Evolutionary conservation across 2,329 filamentous ascomycete species (phyloP), one percentile per base, ranked within the genome.

Genomic region (Trichoderma harzianum): DNA sequence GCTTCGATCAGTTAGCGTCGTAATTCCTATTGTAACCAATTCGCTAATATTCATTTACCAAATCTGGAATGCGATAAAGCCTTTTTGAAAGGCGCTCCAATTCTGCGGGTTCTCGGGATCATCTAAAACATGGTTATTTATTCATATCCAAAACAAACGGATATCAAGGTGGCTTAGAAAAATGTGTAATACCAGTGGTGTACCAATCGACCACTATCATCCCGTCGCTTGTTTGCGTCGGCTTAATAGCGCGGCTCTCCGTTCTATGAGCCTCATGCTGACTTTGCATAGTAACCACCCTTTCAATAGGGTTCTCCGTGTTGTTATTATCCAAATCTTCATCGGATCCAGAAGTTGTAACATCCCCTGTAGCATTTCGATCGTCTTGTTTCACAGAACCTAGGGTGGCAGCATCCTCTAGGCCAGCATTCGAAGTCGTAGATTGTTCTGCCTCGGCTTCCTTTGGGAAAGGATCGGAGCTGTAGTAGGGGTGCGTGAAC

Each of bases 161-260:
- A n/a, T n/a, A 47, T 1, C n/a, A 21, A 3, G n/a, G 0, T 24
- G n/a, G 0, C 5, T 3, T 2, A 24, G 11, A n/a, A 24, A 24
- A 7, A 3, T 5, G 5, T 14, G 21, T 7, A 3, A 53, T 53
- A 53, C 47, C 47, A 53, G 47, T 53, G 2, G 47, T 53, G 11
- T 53, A 53, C 47, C 47, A 53, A 3, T 53, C 47, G 21, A 53
- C 47, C 1, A 53, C n/a, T 14, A 53, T 53, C 11, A 24, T 53
- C 5, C 47, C 47, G 47, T 53, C 47, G 11, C 21, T 6, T 53
- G 47, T 53, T 53, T 53, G 47, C n/a, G 21, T 24, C 21, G 47
- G 47, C 11, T 24, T 53, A 7, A 53, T 53, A 24, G 47, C 47
- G 11, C 21, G 47, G 1, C 21, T 53, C 21, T 53, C 47, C 5